Percentiles rank a stretch among this genome's conserved stretches.
Conservation (phyloP, 2,329 filamentous ascomycete species). For the Chaetomiaceae sp. region DNA sequence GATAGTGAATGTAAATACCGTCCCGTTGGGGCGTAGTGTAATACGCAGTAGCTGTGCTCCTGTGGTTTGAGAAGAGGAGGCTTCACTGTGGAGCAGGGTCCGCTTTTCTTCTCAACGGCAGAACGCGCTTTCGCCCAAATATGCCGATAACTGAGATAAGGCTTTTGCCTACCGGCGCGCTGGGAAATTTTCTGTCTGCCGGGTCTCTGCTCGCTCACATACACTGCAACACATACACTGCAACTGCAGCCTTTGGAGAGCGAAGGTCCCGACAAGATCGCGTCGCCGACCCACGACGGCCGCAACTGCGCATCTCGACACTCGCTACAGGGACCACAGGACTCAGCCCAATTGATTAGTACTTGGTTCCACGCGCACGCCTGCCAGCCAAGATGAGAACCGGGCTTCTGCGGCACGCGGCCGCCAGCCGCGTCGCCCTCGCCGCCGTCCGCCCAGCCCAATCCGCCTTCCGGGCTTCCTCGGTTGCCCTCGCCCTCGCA, state of each 20-base stretch:
- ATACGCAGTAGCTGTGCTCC: no score
- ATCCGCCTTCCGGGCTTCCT: constrained; percentile 15
- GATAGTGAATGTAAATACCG: no score
- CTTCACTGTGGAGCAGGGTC: no score
- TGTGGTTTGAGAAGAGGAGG: no score
- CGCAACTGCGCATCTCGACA: constrained; percentile 6
- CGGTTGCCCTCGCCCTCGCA: constrained; percentile 25
- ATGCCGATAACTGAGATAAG: constrained; percentile 7
- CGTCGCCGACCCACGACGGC: neutral
- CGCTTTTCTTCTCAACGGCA: no score
- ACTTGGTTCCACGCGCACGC: no score
- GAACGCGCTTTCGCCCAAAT: no score
- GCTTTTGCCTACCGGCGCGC: neutral
- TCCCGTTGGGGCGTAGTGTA: no score
- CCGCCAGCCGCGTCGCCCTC: constrained; percentile 22
- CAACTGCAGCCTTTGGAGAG: no score
- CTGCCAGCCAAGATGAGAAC: constrained; percentile 23
- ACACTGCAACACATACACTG: no score
- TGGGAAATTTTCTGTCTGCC: constrained; percentile 7
- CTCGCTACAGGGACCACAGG: neutral
- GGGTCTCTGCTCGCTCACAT: neutral
- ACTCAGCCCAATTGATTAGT: constrained; percentile 1
- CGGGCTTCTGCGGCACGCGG: constrained; percentile 23
- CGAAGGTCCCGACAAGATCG: no score
- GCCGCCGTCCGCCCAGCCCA: constrained; percentile 19